A percentile compares a stretch with the other conserved stretches of the same genome.
Evolutionary conservation across 768 basidiomycete genomes (phyloP).

Genomic region (Pholiota molesta): DNA sequence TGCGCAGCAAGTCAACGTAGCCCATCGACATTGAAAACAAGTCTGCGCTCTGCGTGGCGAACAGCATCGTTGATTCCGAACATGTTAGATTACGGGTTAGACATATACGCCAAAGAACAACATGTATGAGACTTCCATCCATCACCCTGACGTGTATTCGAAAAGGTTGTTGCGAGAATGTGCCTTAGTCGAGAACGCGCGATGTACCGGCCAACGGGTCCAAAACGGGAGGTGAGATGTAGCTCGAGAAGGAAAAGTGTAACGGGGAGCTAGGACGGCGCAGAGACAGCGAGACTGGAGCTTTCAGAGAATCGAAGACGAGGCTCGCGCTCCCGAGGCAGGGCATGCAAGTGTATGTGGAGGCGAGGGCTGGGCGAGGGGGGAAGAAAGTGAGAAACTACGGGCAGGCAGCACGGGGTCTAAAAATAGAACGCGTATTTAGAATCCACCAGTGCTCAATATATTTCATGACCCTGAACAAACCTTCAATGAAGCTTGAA

Average conservation of each 20-base stretch:
- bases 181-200: conserved; percentile 16
- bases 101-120: conserved; percentile 28
- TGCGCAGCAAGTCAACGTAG: conserved; percentile 49
- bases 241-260: neutral
- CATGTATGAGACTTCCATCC: conserved; percentile 37
- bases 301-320: neutral
- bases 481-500: too few species aligned
- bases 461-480: too few species aligned
- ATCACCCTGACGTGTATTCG: conserved; percentile 38
- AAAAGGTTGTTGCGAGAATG: conserved; percentile 33
- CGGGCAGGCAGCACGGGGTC: too few species aligned
- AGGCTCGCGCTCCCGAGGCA: neutral
- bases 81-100: conserved; percentile 27
- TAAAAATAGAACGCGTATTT: too few species aligned
- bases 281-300: neutral
- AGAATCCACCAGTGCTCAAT: too few species aligned
- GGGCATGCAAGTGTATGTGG: too few species aligned
- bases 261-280: neutral
- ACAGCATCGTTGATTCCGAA: conserved; percentile 44
- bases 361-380: too few species aligned
- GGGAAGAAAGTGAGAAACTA: too few species aligned
- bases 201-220: neutral
- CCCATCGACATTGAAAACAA: conserved; percentile 36
- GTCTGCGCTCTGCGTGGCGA: conserved; percentile 47
- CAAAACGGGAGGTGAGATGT: neutral